Evolutionary conservation across 805 yeast genomes (phyloP), one percentile per base, ranked within the genome.

Genomic region (Ogataea zsoltii): DNA sequence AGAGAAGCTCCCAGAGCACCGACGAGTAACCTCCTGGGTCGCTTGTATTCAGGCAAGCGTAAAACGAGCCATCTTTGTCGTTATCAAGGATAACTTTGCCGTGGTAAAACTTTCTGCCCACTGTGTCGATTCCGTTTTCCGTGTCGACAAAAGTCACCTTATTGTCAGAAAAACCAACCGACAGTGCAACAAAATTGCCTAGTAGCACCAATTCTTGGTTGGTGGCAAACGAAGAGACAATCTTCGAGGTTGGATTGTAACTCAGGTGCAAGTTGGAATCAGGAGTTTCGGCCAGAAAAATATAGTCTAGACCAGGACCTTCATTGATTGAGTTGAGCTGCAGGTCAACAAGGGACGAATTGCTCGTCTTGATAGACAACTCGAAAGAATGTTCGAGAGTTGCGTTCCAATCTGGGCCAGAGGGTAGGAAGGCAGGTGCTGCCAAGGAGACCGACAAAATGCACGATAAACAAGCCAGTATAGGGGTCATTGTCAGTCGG

Each of bases 11-110:
- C 46, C 53, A 65, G 19, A 47, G 7, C 15, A 46, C 13, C 26
- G 57, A 30, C 19, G 74, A 68, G 60, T 63, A 67, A 13, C 50
- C 45, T 58, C 69, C 71, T 14, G 75, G 75, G 54, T 74, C 79
- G 36, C 53, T 51, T 41, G 67, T 58, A 60, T 69, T 61, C 63
- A 60, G 63, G 49, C 68, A 67, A 33, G 70, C 76, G 50, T 58
- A 68, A 56, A 72, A 70, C 4, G 36, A 21, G 12, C 54, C 53
- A 7, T 14, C 32, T 14, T 30, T 13, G 23, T 35, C 44, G 6
- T 31, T 33, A 33, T 50, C 46, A 14, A 48, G 33, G 19, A 48
- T 42, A 12, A 50, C 39, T 17, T 43, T 34, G n/a, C 58, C 58
- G 31, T 49, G 50, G 30, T 33, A 33, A 29, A 43, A 41, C 17